Conservation (phyloP, 2,329 filamentous ascomycete genomes). For the Amylocarpus encephaloides region DNA sequence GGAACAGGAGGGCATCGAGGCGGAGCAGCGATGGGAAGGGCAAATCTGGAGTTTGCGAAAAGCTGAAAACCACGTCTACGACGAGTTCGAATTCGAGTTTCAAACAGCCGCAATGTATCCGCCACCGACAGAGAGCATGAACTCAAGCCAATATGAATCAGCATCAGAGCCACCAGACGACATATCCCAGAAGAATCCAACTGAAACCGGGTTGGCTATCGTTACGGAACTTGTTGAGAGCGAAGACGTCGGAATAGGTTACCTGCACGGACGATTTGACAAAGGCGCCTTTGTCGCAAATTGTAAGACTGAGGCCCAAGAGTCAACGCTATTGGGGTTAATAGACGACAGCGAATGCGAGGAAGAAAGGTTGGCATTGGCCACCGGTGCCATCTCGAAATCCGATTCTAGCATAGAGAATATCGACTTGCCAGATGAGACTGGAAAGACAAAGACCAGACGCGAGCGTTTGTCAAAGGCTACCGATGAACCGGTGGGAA, state of each 20-base stretch:
- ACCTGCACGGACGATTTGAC: no score
- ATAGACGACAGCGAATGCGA: no score
- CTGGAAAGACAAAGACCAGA: not conserved
- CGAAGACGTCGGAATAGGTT: no score
- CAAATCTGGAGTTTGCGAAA: slow-evolving; percentile 18
- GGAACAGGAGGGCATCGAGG: slow-evolving; percentile 20
- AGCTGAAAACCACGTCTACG: slow-evolving; percentile 14
- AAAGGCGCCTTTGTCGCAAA: no score
- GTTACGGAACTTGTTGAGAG: no score
- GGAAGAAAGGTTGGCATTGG: no score
- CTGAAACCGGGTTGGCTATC: not conserved
- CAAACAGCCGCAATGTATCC: slow-evolving; percentile 8
- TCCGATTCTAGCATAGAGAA: slow-evolving; percentile 10
- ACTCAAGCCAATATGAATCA: slow-evolving; percentile 10
- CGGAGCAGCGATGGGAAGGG: slow-evolving; percentile 18
- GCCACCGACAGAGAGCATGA: slow-evolving; percentile 2
- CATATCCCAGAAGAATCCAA: not conserved
- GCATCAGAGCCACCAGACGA: slow-evolving; percentile 5
- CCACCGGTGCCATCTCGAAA: no score
- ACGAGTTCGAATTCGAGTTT: slow-evolving; percentile 17
- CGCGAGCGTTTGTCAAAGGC: not conserved
- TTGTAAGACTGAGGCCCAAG: no score
- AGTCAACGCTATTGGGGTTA: no score
- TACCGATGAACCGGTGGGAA: slow-evolving; percentile 1
- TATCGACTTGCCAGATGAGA: not conserved